These are phyloP conservation scores for Trichoderma gamsii DNA, from an alignment of 495 filamentous ascomycete genomes.

Conservation along the genomic window DNA sequence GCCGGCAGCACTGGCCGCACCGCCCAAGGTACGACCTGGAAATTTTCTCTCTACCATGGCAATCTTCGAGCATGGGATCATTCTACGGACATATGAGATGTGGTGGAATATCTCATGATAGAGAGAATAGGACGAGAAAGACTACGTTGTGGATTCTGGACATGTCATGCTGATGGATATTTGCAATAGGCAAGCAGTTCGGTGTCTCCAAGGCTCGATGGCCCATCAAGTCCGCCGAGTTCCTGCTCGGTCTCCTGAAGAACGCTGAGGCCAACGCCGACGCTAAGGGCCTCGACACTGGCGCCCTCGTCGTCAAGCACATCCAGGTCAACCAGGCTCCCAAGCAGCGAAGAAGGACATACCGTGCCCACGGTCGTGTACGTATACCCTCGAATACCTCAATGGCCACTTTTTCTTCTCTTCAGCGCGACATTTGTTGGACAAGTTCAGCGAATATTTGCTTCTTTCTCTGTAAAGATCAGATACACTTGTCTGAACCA, in stretches of 20 bases:
- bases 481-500: no score
- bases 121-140: neutral
- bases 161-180: neutral
- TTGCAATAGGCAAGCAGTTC: constrained; percentile 82
- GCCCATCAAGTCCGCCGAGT: constrained; percentile 98
- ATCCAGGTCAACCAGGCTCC: constrained; percentile 99
- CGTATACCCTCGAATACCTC: constrained; percentile 35
- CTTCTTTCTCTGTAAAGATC: neutral
- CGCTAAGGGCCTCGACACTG: constrained; percentile 96
- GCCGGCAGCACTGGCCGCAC: constrained; percentile 86
- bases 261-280: constrained; percentile 99
- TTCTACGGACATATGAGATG: neutral
- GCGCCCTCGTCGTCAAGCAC: constrained; percentile 95
- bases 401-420: neutral
- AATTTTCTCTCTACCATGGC: constrained; percentile 21
- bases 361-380: constrained; percentile 99
- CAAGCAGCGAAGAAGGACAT: constrained; percentile 95
- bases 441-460: no score
- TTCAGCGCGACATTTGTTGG: no score
- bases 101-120: constrained; percentile 10
- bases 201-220: constrained; percentile 96
- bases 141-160: neutral
- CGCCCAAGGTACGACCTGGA: constrained; percentile 75
- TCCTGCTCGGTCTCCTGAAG: constrained; percentile 92
- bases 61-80: no score